A percentile compares a stretch with the other conserved stretches of the same genome.
phyloP scores from a whole-genome alignment of 495 filamentous ascomycete genomes.

The Xylaria curta region DNA sequence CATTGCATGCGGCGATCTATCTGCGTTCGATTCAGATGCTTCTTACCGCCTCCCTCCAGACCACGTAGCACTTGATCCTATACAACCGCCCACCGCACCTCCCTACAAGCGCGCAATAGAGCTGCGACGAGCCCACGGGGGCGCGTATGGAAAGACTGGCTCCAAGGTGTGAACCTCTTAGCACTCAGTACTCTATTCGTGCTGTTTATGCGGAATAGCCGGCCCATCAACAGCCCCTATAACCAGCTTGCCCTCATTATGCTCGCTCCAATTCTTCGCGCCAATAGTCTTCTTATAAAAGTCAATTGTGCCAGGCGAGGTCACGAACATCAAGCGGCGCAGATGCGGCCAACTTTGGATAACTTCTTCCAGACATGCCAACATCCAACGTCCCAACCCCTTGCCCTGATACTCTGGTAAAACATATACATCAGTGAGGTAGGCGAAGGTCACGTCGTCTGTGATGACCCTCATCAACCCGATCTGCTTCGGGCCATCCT shows the following conservation, averaged over 20 bases:
- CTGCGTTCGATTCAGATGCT: constrained; percentile 91
- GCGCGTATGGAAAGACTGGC: constrained; percentile 79
- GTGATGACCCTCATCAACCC: constrained; percentile 70
- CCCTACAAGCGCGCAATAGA: constrained; percentile 93
- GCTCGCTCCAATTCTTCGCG: constrained; percentile 48
- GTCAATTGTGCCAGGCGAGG: constrained; percentile 41
- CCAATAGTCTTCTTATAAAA: constrained; percentile 58
- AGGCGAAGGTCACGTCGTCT: constrained; percentile 69
- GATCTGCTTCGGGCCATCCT: constrained; percentile 40
- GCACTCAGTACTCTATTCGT: not conserved
- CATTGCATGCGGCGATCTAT: constrained; percentile 95
- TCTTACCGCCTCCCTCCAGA: constrained; percentile 81
- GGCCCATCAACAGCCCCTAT: constrained; percentile 37
- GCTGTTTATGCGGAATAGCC: constrained; percentile 25
- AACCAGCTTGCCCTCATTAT: constrained; percentile 32
- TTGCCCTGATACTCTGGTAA: constrained; percentile 59
- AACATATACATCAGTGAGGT: constrained; percentile 73
- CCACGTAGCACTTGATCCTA: constrained; percentile 82
- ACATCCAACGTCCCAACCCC: constrained; percentile 70
- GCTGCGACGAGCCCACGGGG: constrained; percentile 75
- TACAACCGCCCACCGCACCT: constrained; percentile 96
- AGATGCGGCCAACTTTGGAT: constrained; percentile 62
- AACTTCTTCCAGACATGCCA: constrained; percentile 62
- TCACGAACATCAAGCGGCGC: constrained; percentile 61
- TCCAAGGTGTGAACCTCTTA: constrained; percentile 30